A percentile compares a stretch with the other conserved stretches of the same genome.
Conservation (phyloP, 2,329 filamentous ascomycete genomes). For the Colletotrichum sp. region DNA sequence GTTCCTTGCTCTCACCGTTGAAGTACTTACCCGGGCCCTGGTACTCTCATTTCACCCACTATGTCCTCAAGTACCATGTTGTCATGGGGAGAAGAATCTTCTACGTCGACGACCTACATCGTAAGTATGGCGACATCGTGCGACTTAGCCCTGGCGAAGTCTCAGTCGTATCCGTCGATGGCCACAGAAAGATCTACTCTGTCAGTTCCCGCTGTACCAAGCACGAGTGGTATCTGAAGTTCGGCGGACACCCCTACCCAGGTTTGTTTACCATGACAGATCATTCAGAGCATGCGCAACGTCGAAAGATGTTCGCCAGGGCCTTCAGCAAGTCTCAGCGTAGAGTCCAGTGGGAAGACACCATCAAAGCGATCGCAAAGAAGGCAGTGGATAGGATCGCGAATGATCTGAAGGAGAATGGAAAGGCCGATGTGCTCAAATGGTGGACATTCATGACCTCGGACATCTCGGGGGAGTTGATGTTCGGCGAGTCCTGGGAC, state of each 20-base stretch:
- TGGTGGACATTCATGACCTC: conserved; percentile 61
- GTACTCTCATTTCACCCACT: not conserved
- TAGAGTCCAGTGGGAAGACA: not conserved
- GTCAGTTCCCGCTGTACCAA: not conserved
- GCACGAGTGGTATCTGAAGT: not conserved
- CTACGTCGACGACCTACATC: conserved; percentile 62
- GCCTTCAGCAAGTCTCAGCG: not conserved
- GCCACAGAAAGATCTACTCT: not conserved
- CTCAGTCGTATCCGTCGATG: not conserved
- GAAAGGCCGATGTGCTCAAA: conserved; percentile 51
- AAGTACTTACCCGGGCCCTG: not conserved
- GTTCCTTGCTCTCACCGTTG: not conserved
- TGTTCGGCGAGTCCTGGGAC: conserved; percentile 59
- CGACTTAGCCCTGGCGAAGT: conserved; percentile 3
- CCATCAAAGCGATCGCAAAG: not conserved
- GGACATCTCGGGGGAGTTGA: conserved; percentile 58
- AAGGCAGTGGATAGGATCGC: conserved; percentile 45
- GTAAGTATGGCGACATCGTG: conserved; percentile 44
- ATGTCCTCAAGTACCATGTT: conserved; percentile 30
- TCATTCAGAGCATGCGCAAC: not conserved
- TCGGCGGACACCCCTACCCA: not conserved
- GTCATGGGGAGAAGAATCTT: conserved; percentile 27
- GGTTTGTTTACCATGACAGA: not conserved
- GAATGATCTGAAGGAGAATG: conserved; percentile 40
- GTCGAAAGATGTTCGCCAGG: not conserved